Evolutionary conservation across 257 asterid species (phyloP), one percentile per base, ranked within the genome.

Genomic region (Solanum chiquidenum): DNA sequence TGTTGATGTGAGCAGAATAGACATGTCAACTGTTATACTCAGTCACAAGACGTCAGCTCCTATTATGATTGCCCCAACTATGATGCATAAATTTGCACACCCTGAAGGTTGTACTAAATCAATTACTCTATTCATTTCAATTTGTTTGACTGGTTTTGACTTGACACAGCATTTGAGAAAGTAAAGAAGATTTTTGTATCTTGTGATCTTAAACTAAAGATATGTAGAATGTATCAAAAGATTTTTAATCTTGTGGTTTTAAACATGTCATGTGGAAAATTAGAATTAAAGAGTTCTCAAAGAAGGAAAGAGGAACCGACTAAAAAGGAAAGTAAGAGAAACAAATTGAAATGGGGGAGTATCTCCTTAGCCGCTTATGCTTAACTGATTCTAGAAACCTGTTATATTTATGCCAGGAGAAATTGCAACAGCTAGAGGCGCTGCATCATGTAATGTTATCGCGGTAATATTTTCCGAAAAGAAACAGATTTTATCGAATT

Each of bases 361-460:
- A 55, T 18, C 64, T 55, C 64, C 64, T 18, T 18, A 20, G 25
- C 3, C 66, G 25, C 66, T 55, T 62, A 62, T 62, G 64, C 14
- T 12, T n/a, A 46, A 27, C 37, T 84, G 44, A 23, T 86, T 89
- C 60, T 18, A 44, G 84, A 27, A 27, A 35, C 9, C 37, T 80
- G 20, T 83, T 49, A 60, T 42, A 25, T 80, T 34, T 87, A 37
- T 90, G 80, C 35, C 86, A 93, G 96, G 95, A 46, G 96, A 94
- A 89, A 91, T 91, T 84, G 95, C 95, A 73, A 94, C 96, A 10
- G 95, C 98, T 31, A 93, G 90, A 91, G 95, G 93, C 74, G 92
- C 95, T 18, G 93, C 94, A 14, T 85, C 93, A 21, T 86, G 96
- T 88, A 11, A 92, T 85, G 88, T 91, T 55, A 93, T 92, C 55